Evolutionary conservation across 257 asterid species (phyloP), one percentile per base, ranked within the genome.

Genomic region (Rauvolfia tetraphylla): DNA sequence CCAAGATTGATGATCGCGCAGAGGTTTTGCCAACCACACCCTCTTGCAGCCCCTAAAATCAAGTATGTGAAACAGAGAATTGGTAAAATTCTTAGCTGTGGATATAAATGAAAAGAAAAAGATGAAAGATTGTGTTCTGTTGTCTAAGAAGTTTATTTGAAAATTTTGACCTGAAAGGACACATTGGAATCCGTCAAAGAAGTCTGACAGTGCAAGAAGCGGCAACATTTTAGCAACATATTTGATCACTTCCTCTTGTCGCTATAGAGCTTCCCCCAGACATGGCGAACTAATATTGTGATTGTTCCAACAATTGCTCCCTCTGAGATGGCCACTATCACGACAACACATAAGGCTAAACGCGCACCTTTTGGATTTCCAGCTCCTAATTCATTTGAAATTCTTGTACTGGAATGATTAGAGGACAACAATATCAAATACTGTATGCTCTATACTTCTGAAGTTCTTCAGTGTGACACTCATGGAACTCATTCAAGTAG

Each of bases 101-200:
- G 42, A 22, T 20, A 67, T 20, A 34, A 22, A 18, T 67, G 5
- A 48, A 51, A 68, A 48, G 9, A 68, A 12, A 23, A 12, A 18
- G 8, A 22, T 23, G 7, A n/a, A 44, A 31, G n/a, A 15, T 22
- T 33, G 13, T 13, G 17, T 31, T 22, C 0, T 51, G n/a, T 27
- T 66, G n/a, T 25, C 4, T 2, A 5, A 23, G 22, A 49, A 65
- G 38, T 73, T 23, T 1, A 31, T 31, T 27, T 3, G 34, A 57
- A 53, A 51, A 31, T 36, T 7, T 18, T 4, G 12, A 87, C 97
- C 97, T 86, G 93, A 92, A 27, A 92, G 87, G 53, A 90, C 97
- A 71, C 96, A 92, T 48, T 90, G 97, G 75, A 92, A 92, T 62
- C 96, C 95, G 70, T 92, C 96, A 56, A 90, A 75, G 80, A 92